These are phyloP conservation scores for Elaeis guineensis DNA, from an alignment of 176 grass and related monocot genomes.

Conservation along the genomic window DNA sequence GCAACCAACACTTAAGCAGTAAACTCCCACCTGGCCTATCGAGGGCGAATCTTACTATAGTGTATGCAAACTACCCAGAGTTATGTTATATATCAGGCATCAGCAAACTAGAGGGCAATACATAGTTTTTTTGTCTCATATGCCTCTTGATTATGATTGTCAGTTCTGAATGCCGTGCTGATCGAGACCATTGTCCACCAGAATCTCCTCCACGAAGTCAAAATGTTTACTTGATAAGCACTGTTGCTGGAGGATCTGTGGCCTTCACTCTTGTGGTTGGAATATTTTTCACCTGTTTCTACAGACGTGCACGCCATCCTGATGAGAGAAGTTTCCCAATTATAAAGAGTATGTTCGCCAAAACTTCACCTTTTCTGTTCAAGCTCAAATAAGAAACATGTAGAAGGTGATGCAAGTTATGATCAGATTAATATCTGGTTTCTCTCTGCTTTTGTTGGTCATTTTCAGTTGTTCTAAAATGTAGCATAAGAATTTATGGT, in stretches of 20 bases:
- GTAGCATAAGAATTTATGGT: background rate
- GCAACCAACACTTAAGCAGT: conserved; percentile 39
- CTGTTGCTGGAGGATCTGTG: conserved; percentile 53
- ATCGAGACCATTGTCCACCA: conserved; percentile 25
- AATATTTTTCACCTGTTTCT: conserved; percentile 42
- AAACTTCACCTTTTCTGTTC: too few species aligned
- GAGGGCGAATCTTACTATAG: conserved; percentile 20
- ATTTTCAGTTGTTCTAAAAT: background rate
- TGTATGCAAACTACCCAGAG: conserved; percentile 27
- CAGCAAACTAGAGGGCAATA: background rate
- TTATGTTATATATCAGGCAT: conserved; percentile 3
- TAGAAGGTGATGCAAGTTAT: too few species aligned
- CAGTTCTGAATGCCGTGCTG: conserved; percentile 35
- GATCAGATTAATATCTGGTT: too few species aligned
- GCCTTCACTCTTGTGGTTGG: conserved; percentile 46
- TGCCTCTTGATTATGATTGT: conserved; percentile 10
- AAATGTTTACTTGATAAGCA: conserved; percentile 19
- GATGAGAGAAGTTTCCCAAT: conserved; percentile 33
- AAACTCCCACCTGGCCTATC: conserved; percentile 34
- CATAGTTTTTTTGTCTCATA: conserved; percentile 1
- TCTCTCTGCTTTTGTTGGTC: conserved; percentile 12
- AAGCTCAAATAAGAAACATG: too few species aligned
- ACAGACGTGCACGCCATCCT: conserved; percentile 33
- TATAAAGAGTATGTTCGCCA: conserved; percentile 37
- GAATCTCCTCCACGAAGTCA: conserved; percentile 13